Percentiles rank a stretch among this genome's conserved stretches.
Evolutionary conservation across 257 asterid genomes (phyloP).

Genomic region (Solanum gandarillasii): DNA sequence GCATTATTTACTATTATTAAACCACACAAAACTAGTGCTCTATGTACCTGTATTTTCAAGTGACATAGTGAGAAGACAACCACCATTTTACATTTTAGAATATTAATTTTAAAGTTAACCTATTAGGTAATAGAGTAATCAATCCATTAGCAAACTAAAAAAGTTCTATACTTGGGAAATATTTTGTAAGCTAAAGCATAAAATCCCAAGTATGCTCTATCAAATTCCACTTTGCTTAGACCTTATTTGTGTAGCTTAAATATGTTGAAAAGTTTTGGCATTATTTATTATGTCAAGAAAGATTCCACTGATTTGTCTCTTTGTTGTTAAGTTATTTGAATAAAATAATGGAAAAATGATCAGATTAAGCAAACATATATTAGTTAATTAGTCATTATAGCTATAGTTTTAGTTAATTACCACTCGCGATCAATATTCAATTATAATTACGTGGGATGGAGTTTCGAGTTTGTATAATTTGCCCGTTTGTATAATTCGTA

Average conservation of each 20-base stretch:
- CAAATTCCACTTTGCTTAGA: neutral
- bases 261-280: neutral
- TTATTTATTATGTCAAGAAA: neutral
- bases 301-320: neutral
- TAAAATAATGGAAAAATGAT: neutral
- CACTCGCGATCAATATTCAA: fast-evolving
- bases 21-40: neutral
- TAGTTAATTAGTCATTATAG: too few species aligned
- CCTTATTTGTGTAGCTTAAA: neutral
- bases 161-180: neutral
- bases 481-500: too few species aligned
- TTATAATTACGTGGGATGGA: too few species aligned
- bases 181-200: neutral
- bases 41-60: neutral
- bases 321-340: neutral
- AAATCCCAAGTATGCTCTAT: neutral
- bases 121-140: neutral
- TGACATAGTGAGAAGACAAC: neutral
- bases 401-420: too few species aligned
- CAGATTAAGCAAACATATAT: too few species aligned
- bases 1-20: neutral
- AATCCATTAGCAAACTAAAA: neutral
- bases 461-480: too few species aligned
- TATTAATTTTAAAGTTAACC: neutral
- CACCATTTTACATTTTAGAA: neutral